Base-by-base conservation (phyloP, 2,329 filamentous ascomycete species). In the Rutstroemia sp. region DNA sequence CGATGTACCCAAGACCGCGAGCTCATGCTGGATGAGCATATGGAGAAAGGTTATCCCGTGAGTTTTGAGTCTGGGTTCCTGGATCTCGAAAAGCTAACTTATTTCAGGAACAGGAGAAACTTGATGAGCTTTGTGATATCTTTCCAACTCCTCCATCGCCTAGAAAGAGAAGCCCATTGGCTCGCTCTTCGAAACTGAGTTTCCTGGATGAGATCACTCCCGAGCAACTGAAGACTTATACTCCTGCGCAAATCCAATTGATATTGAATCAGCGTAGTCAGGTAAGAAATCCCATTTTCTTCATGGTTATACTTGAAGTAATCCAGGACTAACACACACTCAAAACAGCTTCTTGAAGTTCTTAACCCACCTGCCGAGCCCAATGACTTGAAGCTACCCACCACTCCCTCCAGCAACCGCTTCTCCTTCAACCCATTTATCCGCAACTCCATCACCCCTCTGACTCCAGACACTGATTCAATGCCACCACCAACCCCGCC, bases 1-100 rank as follows among this genome's bases (percentile, higher is more conserved):
- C 76, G 79, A 58, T 94, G 89, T 69, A 80, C 77, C 12, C 81
- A 88, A 67, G 87, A 91, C 63, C 73, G 73, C 10, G 75, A 80
- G 30, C 66, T 72, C 16, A 63, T 73, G 42, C 64, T 79, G 30
- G 69, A 73, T 17, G 70, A 73, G 44, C 68, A 70, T 17, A 62
- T 70, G 12, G 61, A 66, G 27, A 64, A 63, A 23, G 64, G 65
- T n/a, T 57, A 52, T 45, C 58, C 57, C 42, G 70, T 73, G 63
- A 54, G 60, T 61, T 39, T 44, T 25, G 36, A 40, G 4, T 12
- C 8, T 12, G 17, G n/a, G 2, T 19, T 14, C 48, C 38, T 21
- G 19, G 19, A 56, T 2, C 65, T 77, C 34, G 4, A 36, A 30
- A n/a, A 1, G 17, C 17, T 49, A 30, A 54, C 34, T 61, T 64